phyloP scores from a whole-genome alignment of 2,329 filamentous ascomycete genomes.

The Zymoseptoria ardabiliae region DNA sequence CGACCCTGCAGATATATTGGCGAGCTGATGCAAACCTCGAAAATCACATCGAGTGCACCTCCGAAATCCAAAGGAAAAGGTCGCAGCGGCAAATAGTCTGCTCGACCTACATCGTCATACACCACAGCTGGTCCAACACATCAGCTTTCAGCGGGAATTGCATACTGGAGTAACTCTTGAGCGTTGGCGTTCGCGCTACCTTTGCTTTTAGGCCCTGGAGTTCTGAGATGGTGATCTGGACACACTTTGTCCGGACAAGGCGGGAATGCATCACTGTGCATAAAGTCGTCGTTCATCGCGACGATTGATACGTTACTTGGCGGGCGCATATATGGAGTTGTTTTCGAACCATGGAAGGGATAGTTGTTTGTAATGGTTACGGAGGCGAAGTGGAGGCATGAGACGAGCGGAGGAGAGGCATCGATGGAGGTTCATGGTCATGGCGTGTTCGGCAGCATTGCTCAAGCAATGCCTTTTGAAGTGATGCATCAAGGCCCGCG shows the following conservation, averaged over 20 bases:
- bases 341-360: not conserved
- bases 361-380: not conserved
- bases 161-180: not conserved
- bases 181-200: not conserved
- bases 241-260: not conserved
- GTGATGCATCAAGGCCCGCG: not conserved
- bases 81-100: conserved; percentile 15
- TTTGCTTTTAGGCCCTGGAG: not conserved
- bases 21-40: conserved; percentile 75
- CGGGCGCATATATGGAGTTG: not conserved
- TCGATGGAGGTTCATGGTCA: not conserved
- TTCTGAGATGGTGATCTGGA: not conserved
- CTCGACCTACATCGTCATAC: not conserved
- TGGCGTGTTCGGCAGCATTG: not conserved
- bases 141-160: not conserved
- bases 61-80: conserved; percentile 41
- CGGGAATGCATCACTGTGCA: not conserved
- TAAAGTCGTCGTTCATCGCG: not conserved
- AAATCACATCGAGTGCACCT: conserved; percentile 49
- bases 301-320: not conserved
- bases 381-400: not conserved
- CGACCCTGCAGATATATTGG: conserved; percentile 78
- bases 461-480: not conserved
- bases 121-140: not conserved
- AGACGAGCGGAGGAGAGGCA: not conserved